Conservation (phyloP, 495 filamentous ascomycete species). For the Halenospora varia region DNA sequence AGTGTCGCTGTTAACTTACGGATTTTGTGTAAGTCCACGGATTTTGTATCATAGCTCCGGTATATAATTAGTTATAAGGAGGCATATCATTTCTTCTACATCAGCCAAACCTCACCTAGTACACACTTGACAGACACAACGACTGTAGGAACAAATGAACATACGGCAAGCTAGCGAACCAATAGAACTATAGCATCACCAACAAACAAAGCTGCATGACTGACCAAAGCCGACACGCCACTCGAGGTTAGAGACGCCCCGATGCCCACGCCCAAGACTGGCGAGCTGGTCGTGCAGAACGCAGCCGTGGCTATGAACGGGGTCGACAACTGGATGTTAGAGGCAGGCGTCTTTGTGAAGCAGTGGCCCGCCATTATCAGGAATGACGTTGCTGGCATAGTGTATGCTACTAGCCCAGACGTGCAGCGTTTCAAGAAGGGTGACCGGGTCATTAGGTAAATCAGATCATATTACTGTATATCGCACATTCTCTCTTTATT, state of each 20-base stretch:
- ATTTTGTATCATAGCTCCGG: too few relatives aligned
- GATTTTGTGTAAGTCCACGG: too few relatives aligned
- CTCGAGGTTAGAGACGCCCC: conserved; percentile 35
- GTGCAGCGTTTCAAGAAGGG: conserved; percentile 41
- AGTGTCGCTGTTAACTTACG: too few relatives aligned
- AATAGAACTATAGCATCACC: conserved; percentile 16
- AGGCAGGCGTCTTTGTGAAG: conserved; percentile 26
- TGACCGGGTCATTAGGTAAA: conserved; percentile 40
- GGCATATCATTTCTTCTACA: too few relatives aligned
- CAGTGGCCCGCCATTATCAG: conserved; percentile 49
- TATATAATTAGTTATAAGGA: too few relatives aligned
- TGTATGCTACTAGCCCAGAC: conserved; percentile 41
- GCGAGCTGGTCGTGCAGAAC: conserved; percentile 11
- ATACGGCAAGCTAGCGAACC: too few relatives aligned
- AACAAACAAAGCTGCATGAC: conserved; percentile 40
- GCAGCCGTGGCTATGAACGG: conserved; percentile 13
- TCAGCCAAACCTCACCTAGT: too few relatives aligned
- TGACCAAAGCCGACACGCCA: conserved; percentile 25
- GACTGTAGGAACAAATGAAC: too few relatives aligned
- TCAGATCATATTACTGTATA: too few relatives aligned
- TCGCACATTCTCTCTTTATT: too few relatives aligned
- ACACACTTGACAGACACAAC: too few relatives aligned
- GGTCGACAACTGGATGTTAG: conserved; percentile 11
- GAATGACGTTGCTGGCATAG: conserved; percentile 48
- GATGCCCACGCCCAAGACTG: conserved; percentile 6